phyloP scores from a whole-genome alignment of 73 alveolate genomes.

The Paraurostyla sp. region DNA sequence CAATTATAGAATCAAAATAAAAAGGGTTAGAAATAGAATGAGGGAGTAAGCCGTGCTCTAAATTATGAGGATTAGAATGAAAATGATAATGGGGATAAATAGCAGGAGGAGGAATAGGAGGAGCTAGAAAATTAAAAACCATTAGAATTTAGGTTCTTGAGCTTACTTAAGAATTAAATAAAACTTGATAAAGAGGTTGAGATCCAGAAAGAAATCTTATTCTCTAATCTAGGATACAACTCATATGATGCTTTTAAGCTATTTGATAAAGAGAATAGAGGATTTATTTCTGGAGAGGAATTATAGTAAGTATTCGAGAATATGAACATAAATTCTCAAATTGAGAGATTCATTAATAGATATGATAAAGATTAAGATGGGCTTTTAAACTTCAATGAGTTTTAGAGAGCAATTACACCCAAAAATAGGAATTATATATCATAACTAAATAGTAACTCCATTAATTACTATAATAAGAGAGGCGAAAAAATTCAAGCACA shows the following conservation, averaged over 20 bases:
- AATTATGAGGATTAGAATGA: neutral
- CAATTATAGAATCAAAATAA: neutral
- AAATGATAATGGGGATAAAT: neutral
- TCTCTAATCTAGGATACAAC: neutral
- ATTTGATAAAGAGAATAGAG: slow-evolving; percentile 11
- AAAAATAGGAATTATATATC: neutral
- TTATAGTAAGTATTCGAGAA: neutral
- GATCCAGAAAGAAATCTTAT: slow-evolving; percentile 31
- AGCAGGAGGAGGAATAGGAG: slow-evolving; percentile 27
- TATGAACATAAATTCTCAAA: neutral
- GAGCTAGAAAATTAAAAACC: neutral
- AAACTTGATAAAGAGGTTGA: slow-evolving; percentile 36
- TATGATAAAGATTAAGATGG: slow-evolving; percentile 31
- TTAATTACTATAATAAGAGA: neutral
- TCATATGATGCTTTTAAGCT: slow-evolving; percentile 23
- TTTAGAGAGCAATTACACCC: slow-evolving; percentile 25
- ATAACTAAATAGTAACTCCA: neutral
- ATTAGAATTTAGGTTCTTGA: neutral
- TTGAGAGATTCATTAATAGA: neutral
- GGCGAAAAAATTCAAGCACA: neutral
- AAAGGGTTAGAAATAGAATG: neutral
- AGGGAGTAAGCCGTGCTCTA: neutral
- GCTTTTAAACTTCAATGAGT: slow-evolving; percentile 12
- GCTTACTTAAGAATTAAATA: slow-evolving; percentile 17
- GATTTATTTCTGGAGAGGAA: slow-evolving; percentile 40